These are phyloP conservation scores for Cladosporium sp. DNA, from an alignment of 2,329 filamentous ascomycete genomes.

Conservation along the genomic window DNA sequence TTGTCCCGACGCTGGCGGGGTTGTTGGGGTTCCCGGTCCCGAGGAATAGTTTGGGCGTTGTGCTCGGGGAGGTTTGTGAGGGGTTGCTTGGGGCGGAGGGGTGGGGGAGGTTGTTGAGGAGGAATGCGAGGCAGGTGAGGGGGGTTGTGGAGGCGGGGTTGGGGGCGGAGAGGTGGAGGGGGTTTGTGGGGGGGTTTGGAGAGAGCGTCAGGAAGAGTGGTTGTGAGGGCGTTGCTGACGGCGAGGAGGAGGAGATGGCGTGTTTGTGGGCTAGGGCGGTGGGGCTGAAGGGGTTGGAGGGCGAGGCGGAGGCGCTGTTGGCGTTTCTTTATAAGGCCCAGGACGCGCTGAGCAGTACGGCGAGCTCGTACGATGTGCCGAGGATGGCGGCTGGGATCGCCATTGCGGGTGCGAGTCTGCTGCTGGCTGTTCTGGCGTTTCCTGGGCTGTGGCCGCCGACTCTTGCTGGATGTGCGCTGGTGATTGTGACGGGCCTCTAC, in stretches of 20 bases:
- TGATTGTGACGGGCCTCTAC: constrained; percentile 47
- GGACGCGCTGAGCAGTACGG: constrained; percentile 74
- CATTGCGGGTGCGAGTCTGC: constrained; percentile 38
- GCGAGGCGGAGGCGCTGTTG: constrained; percentile 11
- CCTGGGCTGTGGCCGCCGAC: constrained; percentile 32
- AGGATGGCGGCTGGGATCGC: constrained; percentile 49
- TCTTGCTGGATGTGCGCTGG: constrained; percentile 39
- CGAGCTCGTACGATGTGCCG: constrained; percentile 80
- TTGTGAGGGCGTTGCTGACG: constrained; percentile 7
- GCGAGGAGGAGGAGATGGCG: constrained; percentile 19
- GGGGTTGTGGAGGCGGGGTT: constrained; percentile 71
- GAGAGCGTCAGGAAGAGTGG: not conserved
- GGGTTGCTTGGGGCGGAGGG: constrained; percentile 50
- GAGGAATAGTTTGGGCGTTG: constrained; percentile 72
- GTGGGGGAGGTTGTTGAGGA: not conserved
- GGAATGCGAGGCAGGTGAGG: constrained; percentile 74
- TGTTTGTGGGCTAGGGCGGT: constrained; percentile 16
- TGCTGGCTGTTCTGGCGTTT: constrained; percentile 30
- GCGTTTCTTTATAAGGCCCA: constrained; percentile 68
- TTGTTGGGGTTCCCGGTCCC: constrained; percentile 83
- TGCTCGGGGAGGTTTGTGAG: constrained; percentile 30
- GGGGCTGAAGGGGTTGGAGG: constrained; percentile 15
- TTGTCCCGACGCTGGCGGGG: constrained; percentile 81
- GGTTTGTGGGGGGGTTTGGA: not conserved
- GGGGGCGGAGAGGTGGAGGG: constrained; percentile 22